phyloP scores from a whole-genome alignment of 352 stramenopile genomes.

The Globisporangium viniferum region DNA sequence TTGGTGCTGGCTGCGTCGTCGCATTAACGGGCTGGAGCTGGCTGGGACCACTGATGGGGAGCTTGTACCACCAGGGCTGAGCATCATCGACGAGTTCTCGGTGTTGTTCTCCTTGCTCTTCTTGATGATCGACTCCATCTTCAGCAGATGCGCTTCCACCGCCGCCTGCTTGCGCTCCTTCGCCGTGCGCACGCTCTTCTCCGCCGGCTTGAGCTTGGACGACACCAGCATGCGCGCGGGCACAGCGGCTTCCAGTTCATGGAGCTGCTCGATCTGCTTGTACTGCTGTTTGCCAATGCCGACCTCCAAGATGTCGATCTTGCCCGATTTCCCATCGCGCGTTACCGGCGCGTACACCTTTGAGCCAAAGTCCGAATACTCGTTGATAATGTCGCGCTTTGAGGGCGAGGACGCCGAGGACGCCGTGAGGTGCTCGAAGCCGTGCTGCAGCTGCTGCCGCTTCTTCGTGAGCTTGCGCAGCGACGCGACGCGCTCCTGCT shows the following conservation, averaged over 20 bases:
- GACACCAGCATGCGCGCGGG: conserved; percentile 50
- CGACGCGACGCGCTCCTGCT: conserved; percentile 84
- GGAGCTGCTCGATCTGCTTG: conserved; percentile 49
- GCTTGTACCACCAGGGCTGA: not conserved
- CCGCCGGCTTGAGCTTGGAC: conserved; percentile 41
- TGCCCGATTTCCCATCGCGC: conserved; percentile 55
- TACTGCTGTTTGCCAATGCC: conserved; percentile 56
- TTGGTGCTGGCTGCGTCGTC: conserved; percentile 35
- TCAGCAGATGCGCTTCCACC: conserved; percentile 78
- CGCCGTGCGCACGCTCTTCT: conserved; percentile 56
- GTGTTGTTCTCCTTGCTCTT: conserved; percentile 41
- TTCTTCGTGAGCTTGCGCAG: conserved; percentile 90
- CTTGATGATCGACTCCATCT: conserved; percentile 86
- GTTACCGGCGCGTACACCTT: conserved; percentile 83
- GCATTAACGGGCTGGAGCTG: conserved; percentile 16
- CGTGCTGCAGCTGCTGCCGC: conserved; percentile 34
- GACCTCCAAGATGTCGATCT: conserved; percentile 44
- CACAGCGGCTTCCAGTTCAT: conserved; percentile 62
- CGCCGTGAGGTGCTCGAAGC: conserved; percentile 13
- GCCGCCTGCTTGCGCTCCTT: conserved; percentile 76
- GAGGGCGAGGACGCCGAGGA: conserved; percentile 33
- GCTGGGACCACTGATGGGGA: not conserved
- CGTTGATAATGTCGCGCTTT: conserved; percentile 85
- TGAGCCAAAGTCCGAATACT: conserved; percentile 85
- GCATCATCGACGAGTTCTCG: not conserved